phyloP scores from a whole-genome alignment of 2,329 filamentous ascomycete species.

The Sclerotinia nivalis region DNA sequence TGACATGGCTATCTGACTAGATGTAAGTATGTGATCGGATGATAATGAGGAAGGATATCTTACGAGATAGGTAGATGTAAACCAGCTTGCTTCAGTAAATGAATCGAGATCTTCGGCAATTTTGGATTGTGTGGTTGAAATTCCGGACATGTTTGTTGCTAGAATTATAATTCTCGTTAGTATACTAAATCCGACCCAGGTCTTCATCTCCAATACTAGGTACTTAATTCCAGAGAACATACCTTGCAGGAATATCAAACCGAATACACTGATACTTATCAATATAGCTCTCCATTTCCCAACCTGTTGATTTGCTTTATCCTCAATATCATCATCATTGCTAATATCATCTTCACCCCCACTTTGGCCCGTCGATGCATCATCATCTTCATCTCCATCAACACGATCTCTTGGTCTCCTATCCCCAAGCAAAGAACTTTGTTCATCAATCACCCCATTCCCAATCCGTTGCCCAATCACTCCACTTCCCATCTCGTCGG shows the following conservation, averaged over 20 bases:
- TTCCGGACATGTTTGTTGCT: constrained; percentile 70
- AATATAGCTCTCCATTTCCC: constrained; percentile 43
- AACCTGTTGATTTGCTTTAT: constrained; percentile 39
- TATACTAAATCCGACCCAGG: neutral
- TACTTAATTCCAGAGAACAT: constrained; percentile 24
- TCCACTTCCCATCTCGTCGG: constrained; percentile 13
- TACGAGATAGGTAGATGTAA: constrained; percentile 73
- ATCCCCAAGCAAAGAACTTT: constrained; percentile 33
- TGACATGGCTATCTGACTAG: constrained; percentile 52
- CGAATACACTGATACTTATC: constrained; percentile 55
- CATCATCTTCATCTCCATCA: constrained; percentile 11
- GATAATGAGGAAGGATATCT: constrained; percentile 19
- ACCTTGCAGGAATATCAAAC: constrained; percentile 63
- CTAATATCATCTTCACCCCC: neutral
- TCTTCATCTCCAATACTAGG: neutral
- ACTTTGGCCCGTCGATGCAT: constrained; percentile 12
- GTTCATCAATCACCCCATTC: constrained; percentile 25
- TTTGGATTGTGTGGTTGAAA: constrained; percentile 76
- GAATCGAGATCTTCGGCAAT: constrained; percentile 75
- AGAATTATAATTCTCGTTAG: constrained; percentile 11
- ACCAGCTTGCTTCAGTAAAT: constrained; percentile 75
- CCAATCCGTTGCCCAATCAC: neutral
- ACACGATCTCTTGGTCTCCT: neutral
- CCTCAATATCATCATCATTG: constrained; percentile 39
- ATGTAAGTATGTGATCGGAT: constrained; percentile 4